Evolutionary conservation across 495 filamentous ascomycete species (phyloP).

Genomic region (Lasiosphaeriaceae sp.): DNA sequence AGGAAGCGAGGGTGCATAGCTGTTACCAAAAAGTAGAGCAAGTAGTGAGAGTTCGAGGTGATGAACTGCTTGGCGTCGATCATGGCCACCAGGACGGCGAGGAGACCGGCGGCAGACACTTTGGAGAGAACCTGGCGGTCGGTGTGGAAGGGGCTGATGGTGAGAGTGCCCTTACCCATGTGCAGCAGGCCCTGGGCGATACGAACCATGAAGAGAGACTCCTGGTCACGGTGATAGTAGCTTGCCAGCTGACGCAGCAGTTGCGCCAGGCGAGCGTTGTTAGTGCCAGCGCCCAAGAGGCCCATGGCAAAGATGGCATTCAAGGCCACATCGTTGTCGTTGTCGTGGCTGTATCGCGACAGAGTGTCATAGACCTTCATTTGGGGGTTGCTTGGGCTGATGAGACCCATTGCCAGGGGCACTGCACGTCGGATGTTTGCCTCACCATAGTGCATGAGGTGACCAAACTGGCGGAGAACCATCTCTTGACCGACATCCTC

Average conservation of each 20-base stretch:
- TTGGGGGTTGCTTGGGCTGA: constrained; percentile 96
- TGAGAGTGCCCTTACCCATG: constrained; percentile 98
- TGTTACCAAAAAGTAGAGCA: constrained; percentile 96
- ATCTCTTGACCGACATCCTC: constrained; percentile 99
- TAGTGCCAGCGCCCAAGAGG: constrained; percentile 91
- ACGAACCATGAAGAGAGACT: constrained; percentile 96
- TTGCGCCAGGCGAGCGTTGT: constrained; percentile 95
- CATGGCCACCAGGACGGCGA: constrained; percentile 85
- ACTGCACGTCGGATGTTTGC: constrained; percentile 95
- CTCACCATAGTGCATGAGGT: constrained; percentile 99
- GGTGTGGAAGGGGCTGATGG: constrained; percentile 95
- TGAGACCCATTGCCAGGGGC: constrained; percentile 93
- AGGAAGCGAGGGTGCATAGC: constrained; percentile 96
- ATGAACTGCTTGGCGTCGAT: constrained; percentile 96
- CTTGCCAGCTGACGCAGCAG: constrained; percentile 90
- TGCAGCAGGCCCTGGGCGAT: constrained; percentile 96
- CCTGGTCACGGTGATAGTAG: constrained; percentile 96
- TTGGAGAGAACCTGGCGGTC: constrained; percentile 92
- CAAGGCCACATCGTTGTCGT: constrained; percentile 96
- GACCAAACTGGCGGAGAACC: constrained; percentile 94
- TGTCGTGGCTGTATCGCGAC: constrained; percentile 98
- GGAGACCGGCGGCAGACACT: constrained; percentile 83
- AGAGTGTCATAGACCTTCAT: constrained; percentile 99
- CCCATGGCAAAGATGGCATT: constrained; percentile 99
- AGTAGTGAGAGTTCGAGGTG: constrained; percentile 81